Conservation (phyloP, 371 early-diverging fungal genomes). For the Batrachochytrium dendrobatidis region DNA sequence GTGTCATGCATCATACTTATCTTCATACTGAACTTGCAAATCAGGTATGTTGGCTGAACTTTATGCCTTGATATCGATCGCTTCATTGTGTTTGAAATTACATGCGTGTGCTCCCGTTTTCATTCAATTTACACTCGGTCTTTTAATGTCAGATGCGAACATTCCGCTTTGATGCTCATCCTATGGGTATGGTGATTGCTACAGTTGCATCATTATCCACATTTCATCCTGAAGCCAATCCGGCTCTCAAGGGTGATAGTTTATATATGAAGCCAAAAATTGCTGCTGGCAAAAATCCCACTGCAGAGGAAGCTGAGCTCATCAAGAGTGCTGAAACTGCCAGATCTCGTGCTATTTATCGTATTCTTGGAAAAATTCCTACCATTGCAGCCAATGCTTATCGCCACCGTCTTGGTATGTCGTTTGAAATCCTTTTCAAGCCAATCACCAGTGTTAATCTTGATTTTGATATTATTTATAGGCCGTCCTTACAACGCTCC, state of each 20-base stretch:
- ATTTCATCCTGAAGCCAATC: constrained; percentile 51
- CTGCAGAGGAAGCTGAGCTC: constrained; percentile 14
- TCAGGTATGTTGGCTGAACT: constrained; percentile 5
- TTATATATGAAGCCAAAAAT: constrained; percentile 30
- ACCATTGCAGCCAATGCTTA: constrained; percentile 42
- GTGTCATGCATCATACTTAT: constrained; percentile 16
- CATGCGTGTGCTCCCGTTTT: too few relatives aligned
- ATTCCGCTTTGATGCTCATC: constrained; percentile 41
- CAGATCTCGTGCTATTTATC: constrained; percentile 37
- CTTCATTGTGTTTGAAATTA: neutral
- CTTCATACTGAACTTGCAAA: constrained; percentile 11
- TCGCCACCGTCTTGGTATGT: constrained; percentile 8
- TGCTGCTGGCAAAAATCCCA: constrained; percentile 19
- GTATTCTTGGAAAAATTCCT: constrained; percentile 45
- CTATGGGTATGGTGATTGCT: constrained; percentile 50
- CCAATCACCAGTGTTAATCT: neutral
- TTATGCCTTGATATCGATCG: neutral
- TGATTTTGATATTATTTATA: neutral
- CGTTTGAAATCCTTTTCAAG: constrained; percentile 9
- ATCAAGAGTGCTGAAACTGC: constrained; percentile 1
- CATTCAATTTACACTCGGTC: too few relatives aligned
- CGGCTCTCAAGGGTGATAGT: constrained; percentile 34
- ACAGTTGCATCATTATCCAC: constrained; percentile 45
- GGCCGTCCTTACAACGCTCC: constrained; percentile 43
- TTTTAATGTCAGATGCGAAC: constrained; percentile 14